These are phyloP conservation scores for Podospora appendiculata DNA, from an alignment of 495 filamentous ascomycete species.

Conservation along the genomic window DNA sequence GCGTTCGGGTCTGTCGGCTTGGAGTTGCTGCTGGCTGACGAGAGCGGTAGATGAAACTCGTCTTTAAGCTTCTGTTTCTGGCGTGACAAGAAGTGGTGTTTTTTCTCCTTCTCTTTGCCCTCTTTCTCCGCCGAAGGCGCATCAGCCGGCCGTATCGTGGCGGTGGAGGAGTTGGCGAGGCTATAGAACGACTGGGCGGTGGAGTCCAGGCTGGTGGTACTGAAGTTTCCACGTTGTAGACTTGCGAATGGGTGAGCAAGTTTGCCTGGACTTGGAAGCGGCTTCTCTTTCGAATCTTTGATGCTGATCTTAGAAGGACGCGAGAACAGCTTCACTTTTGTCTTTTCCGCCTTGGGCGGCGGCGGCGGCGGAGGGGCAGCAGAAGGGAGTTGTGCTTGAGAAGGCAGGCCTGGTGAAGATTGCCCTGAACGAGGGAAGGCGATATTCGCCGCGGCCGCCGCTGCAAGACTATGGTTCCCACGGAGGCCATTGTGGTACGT, in stretches of 20 bases:
- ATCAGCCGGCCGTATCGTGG: conserved; percentile 56
- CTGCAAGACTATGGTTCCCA: conserved; percentile 59
- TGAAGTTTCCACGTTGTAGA: conserved; percentile 62
- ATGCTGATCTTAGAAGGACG: conserved; percentile 71
- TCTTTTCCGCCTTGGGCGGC: conserved; percentile 66
- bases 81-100: conserved; percentile 79
- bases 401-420: conserved; percentile 39
- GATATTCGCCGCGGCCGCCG: conserved; percentile 76
- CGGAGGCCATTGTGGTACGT: conserved; percentile 59
- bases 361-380: conserved; percentile 30
- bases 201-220: conserved; percentile 71
- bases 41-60: conserved; percentile 74
- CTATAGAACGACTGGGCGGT: conserved; percentile 70
- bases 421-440: conserved; percentile 65
- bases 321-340: conserved; percentile 87
- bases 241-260: conserved; percentile 52
- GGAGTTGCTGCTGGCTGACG: conserved; percentile 86
- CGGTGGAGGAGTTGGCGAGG: conserved; percentile 73
- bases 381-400: conserved; percentile 10
- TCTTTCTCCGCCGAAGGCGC: conserved; percentile 22
- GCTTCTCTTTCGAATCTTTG: conserved; percentile 61
- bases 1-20: conserved; percentile 76
- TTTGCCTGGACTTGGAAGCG: conserved; percentile 76
- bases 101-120: conserved; percentile 59
- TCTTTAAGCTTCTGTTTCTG: conserved; percentile 86